These are phyloP conservation scores for Fonsecaea monophora DNA, from an alignment of 2,329 filamentous ascomycete genomes.

Conservation along the genomic window DNA sequence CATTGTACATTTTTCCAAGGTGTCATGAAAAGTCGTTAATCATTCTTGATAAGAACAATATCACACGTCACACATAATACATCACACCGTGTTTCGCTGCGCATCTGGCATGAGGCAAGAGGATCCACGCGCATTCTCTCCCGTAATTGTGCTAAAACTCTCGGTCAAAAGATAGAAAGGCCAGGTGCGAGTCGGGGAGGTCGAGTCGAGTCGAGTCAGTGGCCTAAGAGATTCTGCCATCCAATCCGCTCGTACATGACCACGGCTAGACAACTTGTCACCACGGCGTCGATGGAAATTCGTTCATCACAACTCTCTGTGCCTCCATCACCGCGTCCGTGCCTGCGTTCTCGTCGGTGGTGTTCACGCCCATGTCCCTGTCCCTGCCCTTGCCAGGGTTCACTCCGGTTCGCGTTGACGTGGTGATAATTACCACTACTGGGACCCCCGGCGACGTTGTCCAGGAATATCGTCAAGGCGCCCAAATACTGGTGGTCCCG, in stretches of 20 bases:
- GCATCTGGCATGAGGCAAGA: no score
- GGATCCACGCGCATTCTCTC: no score
- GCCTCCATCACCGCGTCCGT: not conserved
- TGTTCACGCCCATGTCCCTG: not conserved
- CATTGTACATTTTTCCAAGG: no score
- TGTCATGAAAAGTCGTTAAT: no score
- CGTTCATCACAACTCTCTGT: not conserved
- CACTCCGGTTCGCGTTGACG: not conserved
- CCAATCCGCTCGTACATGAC: conserved; percentile 30
- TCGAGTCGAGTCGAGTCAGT: conserved; percentile 6
- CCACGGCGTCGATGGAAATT: conserved; percentile 22
- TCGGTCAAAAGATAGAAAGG: no score
- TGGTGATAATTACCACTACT: not conserved
- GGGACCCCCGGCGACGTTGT: not conserved
- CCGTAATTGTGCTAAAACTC: no score
- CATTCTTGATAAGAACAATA: no score
- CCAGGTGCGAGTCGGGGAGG: no score
- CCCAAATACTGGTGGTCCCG: conserved; percentile 28
- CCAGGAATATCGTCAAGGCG: conserved; percentile 23
- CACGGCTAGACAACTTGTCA: conserved; percentile 27
- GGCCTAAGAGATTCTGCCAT: conserved; percentile 27
- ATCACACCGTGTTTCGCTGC: no score
- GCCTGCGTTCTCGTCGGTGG: not conserved
- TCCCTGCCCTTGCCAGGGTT: no score
- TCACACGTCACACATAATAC: no score